Evolutionary conservation across 2,329 filamentous ascomycete species (phyloP).

Genomic region (Gaeumannomyces tritici): DNA sequence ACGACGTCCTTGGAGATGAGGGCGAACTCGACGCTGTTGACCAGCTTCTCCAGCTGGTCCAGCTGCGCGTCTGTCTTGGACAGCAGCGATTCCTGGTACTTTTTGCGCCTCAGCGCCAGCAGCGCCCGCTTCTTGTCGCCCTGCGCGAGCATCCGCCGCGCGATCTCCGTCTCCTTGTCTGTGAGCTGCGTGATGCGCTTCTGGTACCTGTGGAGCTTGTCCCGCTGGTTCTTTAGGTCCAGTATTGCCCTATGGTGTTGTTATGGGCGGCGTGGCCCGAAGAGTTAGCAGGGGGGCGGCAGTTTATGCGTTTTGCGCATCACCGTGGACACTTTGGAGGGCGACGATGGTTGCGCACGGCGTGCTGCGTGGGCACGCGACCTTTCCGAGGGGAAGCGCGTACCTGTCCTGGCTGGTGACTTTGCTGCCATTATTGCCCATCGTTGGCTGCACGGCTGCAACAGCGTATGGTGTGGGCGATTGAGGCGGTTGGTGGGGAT

Average conservation of each 20-base stretch:
- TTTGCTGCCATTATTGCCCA: conserved; percentile 48
- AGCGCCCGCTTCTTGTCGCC: conserved; percentile 76
- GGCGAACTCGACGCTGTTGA: conserved; percentile 86
- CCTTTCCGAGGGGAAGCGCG: conserved; percentile 14
- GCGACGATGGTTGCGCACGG: too few relatives aligned
- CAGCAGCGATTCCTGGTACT: conserved; percentile 88
- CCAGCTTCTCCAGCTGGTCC: conserved; percentile 85
- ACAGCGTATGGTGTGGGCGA: not conserved
- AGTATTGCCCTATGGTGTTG: conserved; percentile 67
- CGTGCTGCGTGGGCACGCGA: not conserved
- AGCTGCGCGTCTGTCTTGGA: conserved; percentile 86
- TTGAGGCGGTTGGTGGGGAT: not conserved
- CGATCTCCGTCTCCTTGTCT: conserved; percentile 76
- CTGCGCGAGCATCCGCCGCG: conserved; percentile 68
- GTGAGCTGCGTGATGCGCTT: conserved; percentile 81
- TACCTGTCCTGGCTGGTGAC: conserved; percentile 77
- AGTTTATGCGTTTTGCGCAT: not conserved
- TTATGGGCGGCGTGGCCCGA: not conserved
- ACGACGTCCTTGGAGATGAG: conserved; percentile 94
- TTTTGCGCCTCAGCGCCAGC: conserved; percentile 84
- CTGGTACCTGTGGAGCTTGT: conserved; percentile 95
- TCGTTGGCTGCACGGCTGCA: conserved; percentile 15
- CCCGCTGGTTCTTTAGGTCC: conserved; percentile 94
- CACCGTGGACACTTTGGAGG: not conserved
- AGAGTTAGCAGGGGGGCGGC: not conserved